A percentile compares a stretch with the other conserved stretches of the same genome.
Evolutionary conservation across 2,329 filamentous ascomycete species (phyloP).

Genomic region (Diplodia mutila): DNA sequence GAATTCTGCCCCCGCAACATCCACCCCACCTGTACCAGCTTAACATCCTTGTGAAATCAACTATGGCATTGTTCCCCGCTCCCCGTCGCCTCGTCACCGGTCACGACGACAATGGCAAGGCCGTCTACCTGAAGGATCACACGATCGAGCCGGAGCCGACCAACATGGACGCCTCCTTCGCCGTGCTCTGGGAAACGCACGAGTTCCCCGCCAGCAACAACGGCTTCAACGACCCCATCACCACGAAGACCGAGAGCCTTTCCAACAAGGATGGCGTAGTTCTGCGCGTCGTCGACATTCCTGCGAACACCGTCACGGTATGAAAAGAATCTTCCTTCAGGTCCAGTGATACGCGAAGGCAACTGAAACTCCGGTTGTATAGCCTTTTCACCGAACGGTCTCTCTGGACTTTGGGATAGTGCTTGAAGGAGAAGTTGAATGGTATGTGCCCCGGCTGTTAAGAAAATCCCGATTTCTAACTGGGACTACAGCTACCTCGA

Average conservation of each 20-base stretch:
- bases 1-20: not conserved
- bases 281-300: slow-evolving; percentile 11
- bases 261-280: slow-evolving; percentile 21
- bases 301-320: slow-evolving; percentile 7
- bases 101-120: slow-evolving; percentile 11
- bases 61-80: slow-evolving; percentile 6
- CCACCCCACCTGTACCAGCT: too few species aligned
- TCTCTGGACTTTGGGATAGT: slow-evolving; percentile 6
- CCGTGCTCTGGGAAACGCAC: slow-evolving; percentile 18
- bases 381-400: slow-evolving; percentile 12
- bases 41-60: not conserved
- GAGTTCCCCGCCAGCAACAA: slow-evolving; percentile 18
- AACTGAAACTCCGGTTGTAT: too few species aligned
- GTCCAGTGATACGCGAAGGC: too few species aligned
- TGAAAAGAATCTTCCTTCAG: too few species aligned
- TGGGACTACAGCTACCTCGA: not conserved
- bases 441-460: not conserved
- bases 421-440: slow-evolving; percentile 15
- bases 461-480: not conserved
- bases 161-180: slow-evolving; percentile 9
- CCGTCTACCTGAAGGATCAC: slow-evolving; percentile 14
- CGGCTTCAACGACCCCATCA: slow-evolving; percentile 2
- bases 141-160: slow-evolving; percentile 9
- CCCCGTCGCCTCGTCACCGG: slow-evolving; percentile 16
- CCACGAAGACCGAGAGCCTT: not conserved